phyloP scores from a whole-genome alignment of 345 rosid species.

The Carallia pectinifolia region DNA sequence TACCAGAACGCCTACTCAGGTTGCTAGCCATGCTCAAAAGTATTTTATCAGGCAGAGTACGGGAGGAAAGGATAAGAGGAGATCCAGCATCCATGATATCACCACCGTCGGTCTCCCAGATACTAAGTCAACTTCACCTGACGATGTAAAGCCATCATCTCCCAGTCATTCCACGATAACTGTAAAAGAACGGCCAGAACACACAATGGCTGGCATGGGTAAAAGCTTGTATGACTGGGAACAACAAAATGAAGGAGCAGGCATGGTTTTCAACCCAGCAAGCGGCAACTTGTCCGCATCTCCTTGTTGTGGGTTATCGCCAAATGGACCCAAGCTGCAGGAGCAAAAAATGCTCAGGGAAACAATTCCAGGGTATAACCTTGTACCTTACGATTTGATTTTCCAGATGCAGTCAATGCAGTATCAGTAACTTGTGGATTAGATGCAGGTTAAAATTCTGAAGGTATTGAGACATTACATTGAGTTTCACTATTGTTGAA shows the following conservation, averaged over 20 bases:
- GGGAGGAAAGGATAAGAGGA: constrained; percentile 18
- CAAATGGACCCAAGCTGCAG: constrained; percentile 54
- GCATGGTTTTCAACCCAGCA: constrained; percentile 37
- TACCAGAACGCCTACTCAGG: constrained; percentile 9
- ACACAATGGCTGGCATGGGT: constrained; percentile 17
- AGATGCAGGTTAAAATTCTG: constrained; percentile 4
- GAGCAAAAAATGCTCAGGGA: constrained; percentile 60
- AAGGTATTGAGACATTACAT: constrained; percentile 20
- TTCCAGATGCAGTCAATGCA: constrained; percentile 49
- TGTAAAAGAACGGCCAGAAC: constrained; percentile 32
- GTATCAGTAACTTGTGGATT: constrained; percentile 26
- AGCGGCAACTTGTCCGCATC: constrained; percentile 35
- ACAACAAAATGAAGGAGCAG: constrained; percentile 30
- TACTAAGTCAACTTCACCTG: constrained; percentile 4
- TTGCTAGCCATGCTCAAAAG: constrained; percentile 10
- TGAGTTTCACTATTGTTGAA: constrained; percentile 12
- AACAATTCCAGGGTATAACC: constrained; percentile 46
- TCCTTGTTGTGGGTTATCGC: constrained; percentile 52
- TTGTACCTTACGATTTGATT: constrained; percentile 41
- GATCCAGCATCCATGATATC: constrained; percentile 19
- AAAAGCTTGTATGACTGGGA: constrained; percentile 40
- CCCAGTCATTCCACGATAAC: constrained; percentile 43
- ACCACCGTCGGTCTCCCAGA: constrained; percentile 13
- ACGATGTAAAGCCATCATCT: constrained; percentile 24
- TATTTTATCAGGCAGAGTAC: constrained; percentile 11